These are phyloP conservation scores for Termitomyces sp. DNA, from an alignment of 768 basidiomycete species.

Conservation along the genomic window DNA sequence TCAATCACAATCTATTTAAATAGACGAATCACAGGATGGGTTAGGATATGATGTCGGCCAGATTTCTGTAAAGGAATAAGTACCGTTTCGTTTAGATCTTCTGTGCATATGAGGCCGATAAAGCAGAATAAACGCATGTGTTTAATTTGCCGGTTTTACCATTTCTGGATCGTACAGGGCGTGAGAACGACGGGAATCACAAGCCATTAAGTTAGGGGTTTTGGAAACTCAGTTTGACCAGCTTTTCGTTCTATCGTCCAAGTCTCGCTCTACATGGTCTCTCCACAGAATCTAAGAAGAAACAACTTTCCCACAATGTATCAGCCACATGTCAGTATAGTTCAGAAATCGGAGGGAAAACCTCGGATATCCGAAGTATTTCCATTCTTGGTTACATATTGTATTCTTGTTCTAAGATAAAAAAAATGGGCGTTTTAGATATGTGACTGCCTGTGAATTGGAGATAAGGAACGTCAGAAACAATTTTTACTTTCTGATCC, in stretches of 20 bases:
- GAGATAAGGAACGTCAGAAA: neutral
- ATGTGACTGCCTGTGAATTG: neutral
- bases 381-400: constrained; percentile 15
- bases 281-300: neutral
- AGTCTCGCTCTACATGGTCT: neutral
- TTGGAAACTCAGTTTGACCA: neutral
- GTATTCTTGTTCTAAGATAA: neutral
- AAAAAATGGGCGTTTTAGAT: neutral
- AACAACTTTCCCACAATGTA: neutral
- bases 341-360: constrained; percentile 22
- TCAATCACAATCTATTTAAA: constrained; percentile 14
- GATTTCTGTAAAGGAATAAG: too few species aligned
- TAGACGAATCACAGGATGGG: constrained; percentile 15
- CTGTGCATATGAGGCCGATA: neutral
- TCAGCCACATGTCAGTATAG: neutral
- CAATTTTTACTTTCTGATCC: too few species aligned
- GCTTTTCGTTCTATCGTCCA: neutral
- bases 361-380: constrained; percentile 29
- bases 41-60: neutral
- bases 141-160: neutral
- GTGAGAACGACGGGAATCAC: neutral
- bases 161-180: neutral
- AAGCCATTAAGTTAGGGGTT: neutral
- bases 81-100: too few species aligned
- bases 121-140: neutral